Evolutionary conservation across 225 moss, liverwort and hornwort genomes (phyloP).

Genomic region (Sphagnum contortum): DNA sequence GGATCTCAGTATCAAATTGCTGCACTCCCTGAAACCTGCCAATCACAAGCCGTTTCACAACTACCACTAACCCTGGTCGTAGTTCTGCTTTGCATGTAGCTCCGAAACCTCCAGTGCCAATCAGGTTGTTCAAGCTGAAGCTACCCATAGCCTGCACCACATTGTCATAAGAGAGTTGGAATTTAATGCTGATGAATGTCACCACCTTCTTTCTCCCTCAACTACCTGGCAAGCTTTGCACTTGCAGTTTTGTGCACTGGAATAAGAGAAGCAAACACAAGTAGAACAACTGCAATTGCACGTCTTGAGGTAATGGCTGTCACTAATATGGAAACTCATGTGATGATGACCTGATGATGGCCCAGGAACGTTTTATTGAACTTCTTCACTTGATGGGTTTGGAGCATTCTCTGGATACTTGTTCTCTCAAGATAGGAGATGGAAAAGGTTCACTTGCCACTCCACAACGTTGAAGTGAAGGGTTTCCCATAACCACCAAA

Average conservation of each 20-base stretch:
- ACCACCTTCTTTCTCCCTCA: conserved; percentile 78
- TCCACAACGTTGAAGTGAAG: conserved; percentile 39
- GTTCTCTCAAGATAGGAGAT: conserved; percentile 26
- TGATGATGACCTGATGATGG: conserved; percentile 16
- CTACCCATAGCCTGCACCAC: conserved; percentile 71
- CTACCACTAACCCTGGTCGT: conserved; percentile 84
- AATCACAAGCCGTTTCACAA: conserved; percentile 84
- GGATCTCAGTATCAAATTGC: conserved; percentile 93
- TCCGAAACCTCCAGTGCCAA: conserved; percentile 89
- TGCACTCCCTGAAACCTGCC: conserved; percentile 89
- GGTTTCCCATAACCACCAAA: conserved; percentile 54
- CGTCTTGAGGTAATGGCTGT: conserved; percentile 90
- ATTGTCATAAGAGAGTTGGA: conserved; percentile 69
- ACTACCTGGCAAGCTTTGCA: conserved; percentile 27
- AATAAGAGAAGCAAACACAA: conserved; percentile 72
- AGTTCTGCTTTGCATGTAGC: conserved; percentile 92
- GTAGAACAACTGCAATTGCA: conserved; percentile 70
- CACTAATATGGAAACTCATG: conserved; percentile 56
- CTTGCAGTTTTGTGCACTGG: conserved; percentile 70
- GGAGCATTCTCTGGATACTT: neutral
- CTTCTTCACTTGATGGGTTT: conserved; percentile 5
- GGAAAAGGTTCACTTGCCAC: conserved; percentile 38
- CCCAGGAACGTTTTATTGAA: too few relatives aligned
- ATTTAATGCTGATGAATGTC: conserved; percentile 58
- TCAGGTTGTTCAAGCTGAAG: conserved; percentile 79